Evolutionary conservation across 495 filamentous ascomycete genomes (phyloP).

Genomic region (Penicillium angulare): DNA sequence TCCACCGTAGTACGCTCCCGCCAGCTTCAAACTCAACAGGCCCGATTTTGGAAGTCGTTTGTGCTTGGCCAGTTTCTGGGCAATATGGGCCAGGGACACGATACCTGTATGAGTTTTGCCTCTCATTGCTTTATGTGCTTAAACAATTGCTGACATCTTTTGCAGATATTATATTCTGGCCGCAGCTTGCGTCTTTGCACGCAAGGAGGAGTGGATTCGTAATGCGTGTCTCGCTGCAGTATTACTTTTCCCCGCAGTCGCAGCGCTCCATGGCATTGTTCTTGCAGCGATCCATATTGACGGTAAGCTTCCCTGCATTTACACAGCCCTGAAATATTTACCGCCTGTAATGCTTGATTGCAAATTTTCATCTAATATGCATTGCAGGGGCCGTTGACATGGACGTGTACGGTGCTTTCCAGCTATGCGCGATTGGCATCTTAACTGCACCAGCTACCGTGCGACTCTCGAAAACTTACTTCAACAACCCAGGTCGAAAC

Average conservation of each 20-base stretch:
- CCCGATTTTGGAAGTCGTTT: constrained; percentile 48
- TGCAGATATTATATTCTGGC: constrained; percentile 59
- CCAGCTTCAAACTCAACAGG: constrained; percentile 21
- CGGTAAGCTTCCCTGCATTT: constrained; percentile 38
- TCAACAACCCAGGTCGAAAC: constrained; percentile 57
- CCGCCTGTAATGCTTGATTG: too few species aligned
- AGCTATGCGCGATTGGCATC: constrained; percentile 60
- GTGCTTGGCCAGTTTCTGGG: constrained; percentile 59
- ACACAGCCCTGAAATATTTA: too few species aligned
- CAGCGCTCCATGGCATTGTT: constrained; percentile 58
- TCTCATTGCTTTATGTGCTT: too few species aligned
- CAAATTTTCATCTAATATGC: background rate
- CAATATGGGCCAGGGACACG: constrained; percentile 59
- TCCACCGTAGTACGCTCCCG: constrained; percentile 22
- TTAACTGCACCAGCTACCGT: constrained; percentile 58
- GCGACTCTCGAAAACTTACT: constrained; percentile 55
- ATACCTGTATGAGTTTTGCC: constrained; percentile 55
- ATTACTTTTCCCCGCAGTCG: constrained; percentile 58
- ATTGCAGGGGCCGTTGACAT: constrained; percentile 56
- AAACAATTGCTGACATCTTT: constrained; percentile 8
- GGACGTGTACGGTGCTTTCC: constrained; percentile 64
- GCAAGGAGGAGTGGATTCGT: constrained; percentile 55
- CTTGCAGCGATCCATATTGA: constrained; percentile 51
- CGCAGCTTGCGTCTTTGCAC: constrained; percentile 55
- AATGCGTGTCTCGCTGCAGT: constrained; percentile 61